These are phyloP conservation scores for Saturnispora sanitii DNA, from an alignment of 805 yeast species.

Conservation along the genomic window DNA sequence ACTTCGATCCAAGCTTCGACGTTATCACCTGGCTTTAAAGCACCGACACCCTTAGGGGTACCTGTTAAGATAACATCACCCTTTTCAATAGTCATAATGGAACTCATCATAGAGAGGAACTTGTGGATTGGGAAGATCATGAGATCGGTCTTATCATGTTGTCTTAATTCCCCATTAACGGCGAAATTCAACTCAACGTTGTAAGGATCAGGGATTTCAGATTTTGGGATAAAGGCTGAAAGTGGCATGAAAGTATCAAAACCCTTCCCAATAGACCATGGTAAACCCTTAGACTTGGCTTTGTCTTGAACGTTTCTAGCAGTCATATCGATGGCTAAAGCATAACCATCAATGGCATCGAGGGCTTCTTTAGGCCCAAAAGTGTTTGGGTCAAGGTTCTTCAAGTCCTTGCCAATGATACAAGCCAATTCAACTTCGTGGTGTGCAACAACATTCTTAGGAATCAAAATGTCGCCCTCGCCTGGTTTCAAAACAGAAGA, in stretches of 20 bases:
- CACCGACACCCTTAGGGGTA: slow-evolving; percentile 97
- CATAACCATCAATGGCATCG: slow-evolving; percentile 76
- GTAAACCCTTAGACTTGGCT: slow-evolving; percentile 87
- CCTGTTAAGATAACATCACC: slow-evolving; percentile 93
- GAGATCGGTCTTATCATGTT: slow-evolving; percentile 63
- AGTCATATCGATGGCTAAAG: slow-evolving; percentile 86
- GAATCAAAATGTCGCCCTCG: slow-evolving; percentile 73
- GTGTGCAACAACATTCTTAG: slow-evolving; percentile 71
- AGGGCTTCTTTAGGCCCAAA: slow-evolving; percentile 61
- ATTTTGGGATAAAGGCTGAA: slow-evolving; percentile 61
- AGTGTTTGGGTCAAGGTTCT: slow-evolving; percentile 44
- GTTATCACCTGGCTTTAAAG: slow-evolving; percentile 66
- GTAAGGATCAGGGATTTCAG: slow-evolving; percentile 60
- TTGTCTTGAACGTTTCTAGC: slow-evolving; percentile 94
- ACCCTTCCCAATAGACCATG: slow-evolving; percentile 96
- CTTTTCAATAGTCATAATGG: slow-evolving; percentile 82
- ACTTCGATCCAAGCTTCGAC: slow-evolving; percentile 54
- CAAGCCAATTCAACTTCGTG: slow-evolving; percentile 92
- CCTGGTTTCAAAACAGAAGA: slow-evolving; percentile 61
- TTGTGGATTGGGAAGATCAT: slow-evolving; percentile 86
- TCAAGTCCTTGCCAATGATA: slow-evolving; percentile 52
- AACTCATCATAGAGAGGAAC: slow-evolving; percentile 69
- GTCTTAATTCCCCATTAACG: slow-evolving; percentile 63
- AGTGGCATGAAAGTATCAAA: slow-evolving; percentile 93
- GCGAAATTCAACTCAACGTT: slow-evolving; percentile 51